Percentiles rank a stretch among this genome's conserved stretches.
phyloP scores from a whole-genome alignment of 2,329 filamentous ascomycete species.

The Aureobasidium sp. region DNA sequence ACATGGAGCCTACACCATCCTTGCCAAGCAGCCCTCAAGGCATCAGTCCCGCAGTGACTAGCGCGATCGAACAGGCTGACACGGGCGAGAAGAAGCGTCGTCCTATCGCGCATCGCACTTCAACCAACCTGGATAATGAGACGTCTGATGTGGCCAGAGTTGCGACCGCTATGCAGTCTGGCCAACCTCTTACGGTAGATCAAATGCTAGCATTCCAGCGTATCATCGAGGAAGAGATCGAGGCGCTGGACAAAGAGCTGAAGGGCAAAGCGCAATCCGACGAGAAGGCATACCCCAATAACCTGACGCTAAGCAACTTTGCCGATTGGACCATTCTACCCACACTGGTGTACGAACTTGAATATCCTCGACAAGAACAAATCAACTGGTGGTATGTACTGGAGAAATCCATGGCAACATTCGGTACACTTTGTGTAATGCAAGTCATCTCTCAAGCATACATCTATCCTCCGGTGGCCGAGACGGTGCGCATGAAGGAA shows the following conservation, averaged over 20 bases:
- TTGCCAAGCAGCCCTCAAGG: constrained; percentile 26
- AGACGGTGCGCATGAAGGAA: constrained; percentile 60
- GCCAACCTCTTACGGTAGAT: constrained; percentile 49
- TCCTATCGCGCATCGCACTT: constrained; percentile 29
- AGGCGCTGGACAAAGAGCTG: constrained; percentile 55
- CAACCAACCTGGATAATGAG: constrained; percentile 37
- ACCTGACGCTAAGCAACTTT: constrained; percentile 52
- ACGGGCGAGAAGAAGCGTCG: constrained; percentile 20
- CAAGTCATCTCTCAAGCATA: constrained; percentile 67
- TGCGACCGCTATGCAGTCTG: constrained; percentile 52
- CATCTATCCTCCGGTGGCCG: constrained; percentile 67
- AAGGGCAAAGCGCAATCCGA: constrained; percentile 49
- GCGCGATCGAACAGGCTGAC: constrained; percentile 13
- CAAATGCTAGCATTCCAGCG: constrained; percentile 56
- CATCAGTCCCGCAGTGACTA: background rate
- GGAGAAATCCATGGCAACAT: constrained; percentile 61
- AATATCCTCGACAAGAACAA: constrained; percentile 62
- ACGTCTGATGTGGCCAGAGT: constrained; percentile 52
- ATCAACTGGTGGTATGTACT: constrained; percentile 69
- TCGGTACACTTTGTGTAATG: constrained; percentile 71
- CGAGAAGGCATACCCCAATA: constrained; percentile 55
- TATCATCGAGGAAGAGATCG: constrained; percentile 61
- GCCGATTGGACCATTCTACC: constrained; percentile 67
- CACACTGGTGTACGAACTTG: constrained; percentile 70
- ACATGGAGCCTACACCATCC: constrained; percentile 36